Evolutionary conservation across 805 yeast species (phyloP).

Genomic region (Metschnikowia kunwiensis): DNA sequence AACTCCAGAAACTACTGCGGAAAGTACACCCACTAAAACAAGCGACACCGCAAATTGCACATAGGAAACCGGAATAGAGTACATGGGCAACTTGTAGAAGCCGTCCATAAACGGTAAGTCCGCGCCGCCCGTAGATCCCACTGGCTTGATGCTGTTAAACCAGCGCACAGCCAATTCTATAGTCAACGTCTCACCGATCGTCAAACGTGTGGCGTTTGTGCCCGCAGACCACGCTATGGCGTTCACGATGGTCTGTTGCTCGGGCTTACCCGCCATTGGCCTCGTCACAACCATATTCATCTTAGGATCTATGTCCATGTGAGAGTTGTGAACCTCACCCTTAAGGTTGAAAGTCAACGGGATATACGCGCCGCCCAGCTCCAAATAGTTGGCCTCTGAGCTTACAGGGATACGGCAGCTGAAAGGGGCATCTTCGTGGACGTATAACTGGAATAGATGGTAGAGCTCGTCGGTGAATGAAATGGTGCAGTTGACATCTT

Average conservation of each 20-base stretch:
- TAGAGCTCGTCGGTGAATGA: conserved; percentile 60
- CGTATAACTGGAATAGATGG: conserved; percentile 66
- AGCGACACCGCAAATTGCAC: conserved; percentile 21
- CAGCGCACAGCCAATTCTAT: conserved; percentile 59
- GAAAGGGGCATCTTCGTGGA: conserved; percentile 76
- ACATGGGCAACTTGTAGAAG: conserved; percentile 36
- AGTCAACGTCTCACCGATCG: conserved; percentile 63
- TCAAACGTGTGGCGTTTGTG: conserved; percentile 56
- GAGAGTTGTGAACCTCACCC: conserved; percentile 65
- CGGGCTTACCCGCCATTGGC: conserved; percentile 28
- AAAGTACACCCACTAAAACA: conserved; percentile 20
- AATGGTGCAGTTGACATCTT: conserved; percentile 58
- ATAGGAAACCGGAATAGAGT: conserved; percentile 27
- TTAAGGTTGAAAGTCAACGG: conserved; percentile 64
- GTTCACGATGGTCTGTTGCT: conserved; percentile 45
- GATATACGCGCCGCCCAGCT: conserved; percentile 44
- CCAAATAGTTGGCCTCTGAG: conserved; percentile 40
- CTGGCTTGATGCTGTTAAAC: conserved; percentile 34
- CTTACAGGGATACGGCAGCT: conserved; percentile 61
- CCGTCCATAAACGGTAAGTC: conserved; percentile 39
- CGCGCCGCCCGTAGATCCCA: conserved; percentile 17
- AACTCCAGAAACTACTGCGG: conserved; percentile 25
- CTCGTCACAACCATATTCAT: conserved; percentile 50
- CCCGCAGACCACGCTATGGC: conserved; percentile 60
- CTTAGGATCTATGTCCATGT: conserved; percentile 60